Conservation (phyloP, 352 stramenopile species). For the Phytopythium ostracodes region DNA sequence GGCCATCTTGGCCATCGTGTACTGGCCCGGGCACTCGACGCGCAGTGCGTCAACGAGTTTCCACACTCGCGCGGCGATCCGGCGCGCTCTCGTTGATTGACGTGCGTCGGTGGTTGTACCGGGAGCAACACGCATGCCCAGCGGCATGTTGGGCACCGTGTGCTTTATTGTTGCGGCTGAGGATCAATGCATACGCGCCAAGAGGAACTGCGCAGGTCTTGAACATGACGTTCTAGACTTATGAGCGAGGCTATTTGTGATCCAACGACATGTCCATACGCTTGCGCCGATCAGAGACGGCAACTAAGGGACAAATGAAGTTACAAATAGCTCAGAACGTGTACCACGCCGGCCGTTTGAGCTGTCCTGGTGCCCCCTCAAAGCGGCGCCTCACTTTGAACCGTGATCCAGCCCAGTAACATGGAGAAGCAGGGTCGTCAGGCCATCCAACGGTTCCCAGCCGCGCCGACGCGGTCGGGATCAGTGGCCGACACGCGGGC, state of each 20-base stretch:
- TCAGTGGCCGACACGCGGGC: background rate
- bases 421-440: constrained; percentile 2
- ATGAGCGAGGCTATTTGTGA: background rate
- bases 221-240: background rate
- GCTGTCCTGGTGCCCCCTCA: background rate
- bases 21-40: background rate
- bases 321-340: background rate
- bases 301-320: no score
- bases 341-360: background rate
- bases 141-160: background rate
- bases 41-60: background rate
- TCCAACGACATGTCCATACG: background rate
- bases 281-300: no score
- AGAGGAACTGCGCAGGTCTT: background rate
- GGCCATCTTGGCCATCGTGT: constrained; percentile 1
- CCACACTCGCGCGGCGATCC: background rate
- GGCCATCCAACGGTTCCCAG: background rate
- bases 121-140: background rate
- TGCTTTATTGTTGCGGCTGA: no score
- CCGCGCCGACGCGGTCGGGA: background rate
- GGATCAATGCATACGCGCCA: background rate
- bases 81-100: background rate
- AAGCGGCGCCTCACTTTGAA: background rate
- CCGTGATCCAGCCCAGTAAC: background rate
- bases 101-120: background rate